Conservation (phyloP, 2,329 filamentous ascomycete species). For the Exophiala spinifera region DNA sequence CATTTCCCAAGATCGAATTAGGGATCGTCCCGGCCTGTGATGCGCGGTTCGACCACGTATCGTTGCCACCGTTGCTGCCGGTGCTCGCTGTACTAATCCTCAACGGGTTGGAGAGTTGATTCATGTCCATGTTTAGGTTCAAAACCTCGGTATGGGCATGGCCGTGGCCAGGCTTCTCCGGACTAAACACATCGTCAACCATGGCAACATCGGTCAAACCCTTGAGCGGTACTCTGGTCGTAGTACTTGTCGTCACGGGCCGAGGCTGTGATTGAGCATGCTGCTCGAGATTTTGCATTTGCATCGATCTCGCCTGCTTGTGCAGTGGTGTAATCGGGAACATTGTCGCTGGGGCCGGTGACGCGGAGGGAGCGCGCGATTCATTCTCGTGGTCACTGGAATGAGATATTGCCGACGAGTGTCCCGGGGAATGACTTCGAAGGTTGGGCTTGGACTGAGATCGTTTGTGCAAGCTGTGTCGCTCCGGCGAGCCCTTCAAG, state of each 20-base stretch:
- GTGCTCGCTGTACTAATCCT: not conserved
- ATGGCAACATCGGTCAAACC: constrained; percentile 21
- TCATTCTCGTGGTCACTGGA: not conserved
- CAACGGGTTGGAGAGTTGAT: constrained; percentile 5
- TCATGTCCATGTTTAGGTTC: constrained; percentile 23
- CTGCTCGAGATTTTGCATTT: constrained; percentile 16
- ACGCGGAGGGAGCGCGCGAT: constrained; percentile 16
- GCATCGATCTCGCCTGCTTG: constrained; percentile 21
- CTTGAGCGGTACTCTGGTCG: constrained; percentile 27
- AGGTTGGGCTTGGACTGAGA: constrained; percentile 24
- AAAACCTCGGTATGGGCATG: constrained; percentile 35
- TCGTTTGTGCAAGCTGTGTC: constrained; percentile 15
- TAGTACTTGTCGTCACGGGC: constrained; percentile 20
- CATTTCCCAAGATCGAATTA: constrained; percentile 26
- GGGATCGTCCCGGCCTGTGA: constrained; percentile 6
- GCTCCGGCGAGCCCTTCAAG: constrained; percentile 21
- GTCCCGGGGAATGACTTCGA: constrained; percentile 20
- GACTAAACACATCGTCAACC: not conserved
- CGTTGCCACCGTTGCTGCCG: not conserved
- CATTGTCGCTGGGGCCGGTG: constrained; percentile 24
- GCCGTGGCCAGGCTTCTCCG: constrained; percentile 31
- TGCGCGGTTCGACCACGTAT: not conserved
- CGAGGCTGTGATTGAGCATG: constrained; percentile 10
- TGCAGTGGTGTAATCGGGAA: constrained; percentile 28
- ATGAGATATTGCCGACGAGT: constrained; percentile 14